Evolutionary conservation across 768 basidiomycete species (phyloP), one percentile per base, ranked within the genome.

Genomic region (Podaxis pistillaris): DNA sequence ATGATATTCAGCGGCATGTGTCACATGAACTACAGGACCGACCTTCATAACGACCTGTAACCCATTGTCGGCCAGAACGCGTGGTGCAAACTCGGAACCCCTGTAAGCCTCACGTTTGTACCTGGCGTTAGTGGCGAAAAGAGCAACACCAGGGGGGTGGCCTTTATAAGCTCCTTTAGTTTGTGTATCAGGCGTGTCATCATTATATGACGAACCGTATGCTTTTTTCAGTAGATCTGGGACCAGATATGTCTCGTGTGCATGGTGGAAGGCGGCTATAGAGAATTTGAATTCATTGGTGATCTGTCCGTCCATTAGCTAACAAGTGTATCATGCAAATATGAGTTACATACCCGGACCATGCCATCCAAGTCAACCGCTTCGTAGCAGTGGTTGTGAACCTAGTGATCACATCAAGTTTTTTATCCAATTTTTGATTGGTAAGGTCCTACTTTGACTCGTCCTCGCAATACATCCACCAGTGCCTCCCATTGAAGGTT

Each of bases 201-300:
- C 41, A 58, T 38, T 46, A 9, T 17, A 7, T 17, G 12, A 49
- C 78, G 52, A 44, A 81, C 83, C 91, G 70, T 81, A 93, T 47
- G 84, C 84, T 66, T 83, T 82, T 76, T 90, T 92, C 67, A 96
- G 76, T 1, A 90, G 72, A 52, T 88, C 87, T 0, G 93, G 90
- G n/a, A 94, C 89, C n/a, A 94, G 82, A 70, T 89, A 94, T 0
- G 91, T 86, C 68, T 93, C 90, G 64, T 89, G 87, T 0, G 92
- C 92, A 60, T 88, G 86, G 63, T 93, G 91, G 72, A 92, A 86
- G 1, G 87, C 86, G 4, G 89, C 86, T 57, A 93, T 83, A 1
- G 84, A 80, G 71, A 91, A 90, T 67, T 88, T 82, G 65, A 88
- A 89, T 70, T 89, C 87, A 69, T 88, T 84, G 7, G 84, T 81